phyloP scores from a whole-genome alignment of 495 filamentous ascomycete species.

The Aspergillus cavernicola region DNA sequence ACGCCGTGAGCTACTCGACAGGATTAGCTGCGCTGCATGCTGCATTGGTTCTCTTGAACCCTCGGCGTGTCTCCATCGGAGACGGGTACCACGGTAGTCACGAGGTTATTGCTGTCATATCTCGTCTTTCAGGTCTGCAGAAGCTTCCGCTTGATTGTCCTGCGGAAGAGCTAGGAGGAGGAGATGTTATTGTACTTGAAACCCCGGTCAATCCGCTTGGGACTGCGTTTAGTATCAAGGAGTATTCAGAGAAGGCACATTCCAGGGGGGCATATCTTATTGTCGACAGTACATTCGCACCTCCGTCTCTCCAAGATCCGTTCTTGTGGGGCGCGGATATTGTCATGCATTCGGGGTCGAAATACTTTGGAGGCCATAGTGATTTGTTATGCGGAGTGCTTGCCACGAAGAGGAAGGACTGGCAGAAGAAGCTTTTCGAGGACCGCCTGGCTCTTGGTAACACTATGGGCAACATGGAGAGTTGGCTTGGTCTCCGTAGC shows the following conservation, averaged over 20 bases:
- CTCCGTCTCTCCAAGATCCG: conserved; percentile 82
- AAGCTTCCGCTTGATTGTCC: conserved; percentile 61
- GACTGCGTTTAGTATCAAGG: conserved; percentile 64
- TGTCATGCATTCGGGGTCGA: conserved; percentile 88
- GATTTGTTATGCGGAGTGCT: conserved; percentile 88
- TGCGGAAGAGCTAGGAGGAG: conserved; percentile 52
- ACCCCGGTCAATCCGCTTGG: conserved; percentile 90
- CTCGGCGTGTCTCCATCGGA: conserved; percentile 70
- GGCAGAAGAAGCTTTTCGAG: conserved; percentile 50
- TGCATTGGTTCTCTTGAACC: conserved; percentile 70
- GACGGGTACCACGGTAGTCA: conserved; percentile 92
- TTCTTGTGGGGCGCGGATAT: conserved; percentile 75
- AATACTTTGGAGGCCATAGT: conserved; percentile 92
- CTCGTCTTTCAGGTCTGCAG: conserved; percentile 64
- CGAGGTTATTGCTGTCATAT: conserved; percentile 67
- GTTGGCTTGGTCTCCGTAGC: conserved; percentile 85
- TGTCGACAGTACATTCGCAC: conserved; percentile 89
- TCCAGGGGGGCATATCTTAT: conserved; percentile 67
- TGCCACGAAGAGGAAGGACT: conserved; percentile 54
- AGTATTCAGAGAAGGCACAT: conserved; percentile 71
- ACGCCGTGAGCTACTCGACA: conserved; percentile 73
- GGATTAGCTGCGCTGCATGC: conserved; percentile 87
- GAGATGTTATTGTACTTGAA: conserved; percentile 88
- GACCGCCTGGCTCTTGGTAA: conserved; percentile 75
- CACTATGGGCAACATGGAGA: conserved; percentile 87